Evolutionary conservation across 2,329 filamentous ascomycete species (phyloP).

Genomic region (Pseudogymnoascus sp.): DNA sequence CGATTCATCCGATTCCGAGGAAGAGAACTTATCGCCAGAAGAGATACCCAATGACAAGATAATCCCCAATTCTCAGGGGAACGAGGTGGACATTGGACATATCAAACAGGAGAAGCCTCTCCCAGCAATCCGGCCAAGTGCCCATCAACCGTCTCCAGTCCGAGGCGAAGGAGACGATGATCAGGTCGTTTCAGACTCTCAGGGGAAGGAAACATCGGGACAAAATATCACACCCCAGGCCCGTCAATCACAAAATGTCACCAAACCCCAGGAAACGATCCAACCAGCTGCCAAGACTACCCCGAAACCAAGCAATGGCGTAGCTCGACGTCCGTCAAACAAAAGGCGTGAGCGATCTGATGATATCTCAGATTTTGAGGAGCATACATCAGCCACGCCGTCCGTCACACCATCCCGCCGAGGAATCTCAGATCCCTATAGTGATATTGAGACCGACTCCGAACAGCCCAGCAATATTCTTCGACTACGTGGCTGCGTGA

Average conservation of each 20-base stretch:
- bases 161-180: background rate
- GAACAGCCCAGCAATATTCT: background rate
- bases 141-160: background rate
- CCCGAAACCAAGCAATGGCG: background rate
- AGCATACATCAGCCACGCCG: background rate
- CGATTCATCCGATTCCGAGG: background rate
- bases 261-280: background rate
- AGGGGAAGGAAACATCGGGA: background rate
- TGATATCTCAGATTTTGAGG: background rate
- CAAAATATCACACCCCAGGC: background rate
- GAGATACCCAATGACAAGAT: background rate
- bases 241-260: background rate
- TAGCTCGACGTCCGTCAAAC: background rate
- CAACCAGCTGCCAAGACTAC: background rate
- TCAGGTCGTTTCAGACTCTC: background rate
- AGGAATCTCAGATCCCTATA: conserved; percentile 2
- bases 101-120: background rate
- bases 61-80: background rate
- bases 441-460: background rate
- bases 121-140: background rate
- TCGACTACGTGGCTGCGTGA: background rate
- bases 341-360: background rate
- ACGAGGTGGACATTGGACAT: background rate
- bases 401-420: background rate
- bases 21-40: background rate